Percentiles rank a stretch among this genome's conserved stretches.
Evolutionary conservation across 345 rosid genomes (phyloP).

Genomic region (Hibiscus mutabilis): DNA sequence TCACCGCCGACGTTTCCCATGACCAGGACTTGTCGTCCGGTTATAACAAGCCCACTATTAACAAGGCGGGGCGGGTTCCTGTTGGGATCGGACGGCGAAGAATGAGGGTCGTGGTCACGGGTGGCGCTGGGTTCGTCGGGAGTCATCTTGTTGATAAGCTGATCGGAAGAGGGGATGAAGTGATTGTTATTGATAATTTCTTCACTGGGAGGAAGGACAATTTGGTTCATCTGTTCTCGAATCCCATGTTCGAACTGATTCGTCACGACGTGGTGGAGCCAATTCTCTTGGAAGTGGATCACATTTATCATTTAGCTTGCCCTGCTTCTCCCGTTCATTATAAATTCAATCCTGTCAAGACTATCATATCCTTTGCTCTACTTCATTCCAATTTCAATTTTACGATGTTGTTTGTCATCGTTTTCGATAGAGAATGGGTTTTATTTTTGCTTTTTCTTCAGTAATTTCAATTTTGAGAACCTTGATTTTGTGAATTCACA

Average conservation of each 20-base stretch:
- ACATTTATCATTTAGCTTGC: slow-evolving; percentile 98
- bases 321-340: slow-evolving; percentile 99
- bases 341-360: slow-evolving; percentile 93
- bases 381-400: neutral
- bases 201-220: slow-evolving; percentile 96
- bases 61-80: slow-evolving; percentile 55
- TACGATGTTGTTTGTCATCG: neutral
- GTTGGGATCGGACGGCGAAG: slow-evolving; percentile 59
- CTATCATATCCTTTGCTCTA: slow-evolving; percentile 71
- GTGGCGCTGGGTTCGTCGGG: slow-evolving; percentile 98
- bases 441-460: neutral
- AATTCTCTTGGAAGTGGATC: slow-evolving; percentile 91
- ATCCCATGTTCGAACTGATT: slow-evolving; percentile 89
- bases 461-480: slow-evolving; percentile 24
- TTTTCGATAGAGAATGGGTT: neutral
- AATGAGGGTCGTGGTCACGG: slow-evolving; percentile 81
- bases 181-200: slow-evolving; percentile 90
- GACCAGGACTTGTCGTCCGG: slow-evolving; percentile 10
- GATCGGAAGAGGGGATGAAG: slow-evolving; percentile 83
- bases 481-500: slow-evolving; percentile 53
- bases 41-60: neutral
- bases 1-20: neutral
- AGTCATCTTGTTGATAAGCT: slow-evolving; percentile 95
- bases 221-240: slow-evolving; percentile 66
- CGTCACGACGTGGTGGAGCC: slow-evolving; percentile 98